These are phyloP conservation scores for Populus euphratica DNA, from an alignment of 345 rosid genomes.

Conservation along the genomic window DNA sequence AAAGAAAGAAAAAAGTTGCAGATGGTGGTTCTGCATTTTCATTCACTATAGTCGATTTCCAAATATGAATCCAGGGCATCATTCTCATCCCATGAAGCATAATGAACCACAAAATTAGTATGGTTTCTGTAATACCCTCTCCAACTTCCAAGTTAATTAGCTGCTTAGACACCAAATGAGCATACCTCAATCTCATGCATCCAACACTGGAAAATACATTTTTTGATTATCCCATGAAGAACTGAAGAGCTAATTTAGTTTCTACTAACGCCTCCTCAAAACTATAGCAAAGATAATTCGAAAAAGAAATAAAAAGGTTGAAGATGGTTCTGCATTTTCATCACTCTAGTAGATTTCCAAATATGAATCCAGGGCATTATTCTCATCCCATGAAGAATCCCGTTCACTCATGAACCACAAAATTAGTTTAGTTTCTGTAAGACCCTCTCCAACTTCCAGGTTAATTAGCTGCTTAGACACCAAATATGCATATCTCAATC, in stretches of 20 bases:
- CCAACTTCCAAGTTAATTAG: neutral
- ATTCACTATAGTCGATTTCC: neutral
- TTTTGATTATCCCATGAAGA: neutral
- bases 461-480: neutral
- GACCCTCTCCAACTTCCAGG: neutral
- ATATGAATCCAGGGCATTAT: neutral
- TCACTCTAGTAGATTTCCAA: neutral
- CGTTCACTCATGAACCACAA: constrained; percentile 4
- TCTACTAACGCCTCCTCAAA: neutral
- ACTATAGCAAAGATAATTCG: neutral
- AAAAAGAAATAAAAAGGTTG: neutral
- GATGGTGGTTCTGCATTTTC: neutral
- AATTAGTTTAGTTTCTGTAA: neutral
- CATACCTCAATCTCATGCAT: no score
- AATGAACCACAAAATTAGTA: neutral
- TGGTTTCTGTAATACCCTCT: neutral
- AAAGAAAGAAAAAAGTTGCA: neutral
- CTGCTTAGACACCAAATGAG: no score
- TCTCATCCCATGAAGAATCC: constrained; percentile 1
- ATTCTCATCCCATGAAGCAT: neutral
- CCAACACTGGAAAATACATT: no score
- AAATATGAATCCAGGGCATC: neutral
- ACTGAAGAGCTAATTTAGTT: neutral
- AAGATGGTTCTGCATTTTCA: neutral
- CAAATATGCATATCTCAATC: neutral